A percentile compares a stretch with the other conserved stretches of the same genome.
Conservation (phyloP, 768 basidiomycete species). For the Leucosporidium creatinivorum region DNA sequence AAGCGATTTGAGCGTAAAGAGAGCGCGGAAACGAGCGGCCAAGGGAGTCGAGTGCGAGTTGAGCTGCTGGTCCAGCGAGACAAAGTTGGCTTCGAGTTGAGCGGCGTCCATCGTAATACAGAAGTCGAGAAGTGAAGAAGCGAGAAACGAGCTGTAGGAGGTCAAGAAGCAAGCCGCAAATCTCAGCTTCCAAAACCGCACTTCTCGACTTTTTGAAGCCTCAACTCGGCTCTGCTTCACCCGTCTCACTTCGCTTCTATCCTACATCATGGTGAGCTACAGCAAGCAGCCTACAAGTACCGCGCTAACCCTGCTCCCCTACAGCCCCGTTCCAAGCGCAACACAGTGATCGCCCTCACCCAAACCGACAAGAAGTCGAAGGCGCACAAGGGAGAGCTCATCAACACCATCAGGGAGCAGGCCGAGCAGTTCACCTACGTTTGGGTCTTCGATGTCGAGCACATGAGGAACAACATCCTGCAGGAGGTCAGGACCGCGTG, state of each 20-base stretch:
- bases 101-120: constrained; percentile 14
- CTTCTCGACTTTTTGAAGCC: too few relatives aligned
- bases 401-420: constrained; percentile 58
- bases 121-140: neutral
- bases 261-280: neutral
- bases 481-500: constrained; percentile 89
- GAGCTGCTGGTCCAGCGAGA: constrained; percentile 66
- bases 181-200: too few relatives aligned
- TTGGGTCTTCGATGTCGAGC: constrained; percentile 90
- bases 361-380: constrained; percentile 82
- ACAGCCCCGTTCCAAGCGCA: constrained; percentile 36
- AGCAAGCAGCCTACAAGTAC: neutral
- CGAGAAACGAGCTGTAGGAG: neutral
- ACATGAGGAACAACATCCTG: constrained; percentile 89
- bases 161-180: too few relatives aligned
- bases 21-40: constrained; percentile 77
- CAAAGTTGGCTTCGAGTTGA: constrained; percentile 49
- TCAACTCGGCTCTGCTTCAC: too few relatives aligned
- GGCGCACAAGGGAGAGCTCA: constrained; percentile 77
- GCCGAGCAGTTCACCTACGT: constrained; percentile 87
- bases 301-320: neutral
- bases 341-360: constrained; percentile 70
- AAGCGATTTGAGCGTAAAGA: constrained; percentile 82
- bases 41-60: constrained; percentile 70
- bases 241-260: neutral